Evolutionary conservation across 805 yeast species (phyloP), one percentile per base, ranked within the genome.

Genomic region (Pichia insulana): DNA sequence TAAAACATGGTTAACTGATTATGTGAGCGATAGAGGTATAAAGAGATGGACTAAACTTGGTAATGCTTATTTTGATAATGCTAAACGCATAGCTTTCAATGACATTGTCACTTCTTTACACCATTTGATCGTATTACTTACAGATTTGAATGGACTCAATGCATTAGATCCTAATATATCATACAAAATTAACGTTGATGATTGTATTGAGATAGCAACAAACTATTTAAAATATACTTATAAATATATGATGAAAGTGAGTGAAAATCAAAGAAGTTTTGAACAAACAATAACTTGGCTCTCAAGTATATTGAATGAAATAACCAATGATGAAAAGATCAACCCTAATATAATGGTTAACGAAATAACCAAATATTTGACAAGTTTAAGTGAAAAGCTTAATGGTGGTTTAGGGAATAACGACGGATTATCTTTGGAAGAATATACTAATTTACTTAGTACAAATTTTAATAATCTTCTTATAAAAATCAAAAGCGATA

Each of bases 1-100:
- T 2, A 70, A 68, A 45, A 78, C 75, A 43, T 83, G 79, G 78
- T 62, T 83, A 53, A 68, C 74, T 18, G 79, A 80, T 50, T 75
- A 78, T 37, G 62, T 83, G 28, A 88, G 85, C 0, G 87, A 80
- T 47, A 64, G 83, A 47, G 84, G 84, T 25, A 56, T 74, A 16
- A 74, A 72, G 47, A 66, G 74, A 49, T 73, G 86, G 73, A 60
- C 62, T 2, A 70, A 68, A 40, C 40, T 70, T 15, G 80, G 83
- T 0, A 69, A 67, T 30, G 58, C 67, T 2, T 64, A 71, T 12
- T 80, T 73, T 52, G 81, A 78, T 34, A 62, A 62, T 36, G 59
- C 72, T 0, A 61, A 78, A 41, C 71, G 74, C 42, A 57, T 64
- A 0, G 49, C 76, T 1, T 71, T 73, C 42, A 64, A 73, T 34